Base-by-base conservation (phyloP, 2,329 filamentous ascomycete species). In the Capronia americana region DNA sequence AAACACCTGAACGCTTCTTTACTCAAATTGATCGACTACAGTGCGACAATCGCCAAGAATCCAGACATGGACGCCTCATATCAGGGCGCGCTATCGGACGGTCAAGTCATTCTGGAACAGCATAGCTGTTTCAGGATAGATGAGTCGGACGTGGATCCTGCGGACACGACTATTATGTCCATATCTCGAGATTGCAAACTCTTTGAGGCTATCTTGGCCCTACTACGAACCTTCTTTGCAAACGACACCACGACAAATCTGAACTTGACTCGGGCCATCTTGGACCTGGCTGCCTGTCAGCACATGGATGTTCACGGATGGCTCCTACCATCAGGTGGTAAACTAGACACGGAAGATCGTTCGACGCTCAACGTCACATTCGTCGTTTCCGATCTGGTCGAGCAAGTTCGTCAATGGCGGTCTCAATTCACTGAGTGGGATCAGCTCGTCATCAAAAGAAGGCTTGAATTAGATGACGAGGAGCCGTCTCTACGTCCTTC, bases 231-330 rank as follows among this genome's bases (percentile, higher is more conserved):
- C 0, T 99, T 98, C 74, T 92, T 97, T 72, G 85, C 92, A 4
- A 99, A 99, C 73, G 90, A 92, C 2, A 88, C 98, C 2, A 92
- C 97, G 72, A 93, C 91, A 2, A 99, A 99, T 72, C 81, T 99
- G 3, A 91, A 90, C 0, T 83, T 97, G 1, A 98, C 94, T 0
- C 92, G 96, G 73, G 86, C 91, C 0, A 83, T 98, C 51, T 86
- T 96, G 30, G 90, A 92, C 70, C 83, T 99, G 48, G 91, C 91
- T 11, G 88, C 91, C 0, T 98, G 95, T 72, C 91, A 92, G 5
- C 91, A 92, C 69, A 90, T 97, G 74, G 88, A 89, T 23, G 84
- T 97, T 12, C 92, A 97, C 74, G 91, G 91, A n/a, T 99, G 95
- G 94, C 81, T 98, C 32, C 82, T 94, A 54, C 73, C 58, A 64